Evolutionary conservation across 1,139 yeast species (phyloP), one percentile per base, ranked within the genome.

Genomic region (Saccharomycopsis phalli): DNA sequence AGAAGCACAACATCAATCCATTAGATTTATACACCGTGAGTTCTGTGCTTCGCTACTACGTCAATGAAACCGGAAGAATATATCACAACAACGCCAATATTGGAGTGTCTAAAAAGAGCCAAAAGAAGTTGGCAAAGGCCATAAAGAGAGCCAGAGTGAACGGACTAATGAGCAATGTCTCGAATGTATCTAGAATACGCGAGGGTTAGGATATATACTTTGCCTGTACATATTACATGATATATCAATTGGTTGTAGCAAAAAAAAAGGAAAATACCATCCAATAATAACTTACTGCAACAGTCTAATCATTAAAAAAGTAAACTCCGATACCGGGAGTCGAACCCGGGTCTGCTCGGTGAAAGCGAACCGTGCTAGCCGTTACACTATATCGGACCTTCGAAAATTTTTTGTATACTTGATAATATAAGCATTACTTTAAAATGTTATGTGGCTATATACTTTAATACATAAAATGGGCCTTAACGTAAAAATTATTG

Each of bases 281-380:
- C n/a, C n/a, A n/a, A n/a, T n/a, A n/a, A n/a, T n/a, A n/a, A n/a
- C n/a, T n/a, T n/a, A n/a, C n/a, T n/a, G n/a, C n/a, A n/a, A n/a
- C n/a, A n/a, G n/a, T n/a, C n/a, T n/a, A n/a, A n/a, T n/a, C n/a
- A n/a, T 7, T 7, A 22, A 22, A 22, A 22, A 22, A 28, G 6
- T 13, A 30, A 8, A 4, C 22, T 75, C 81, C 81, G 80, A 73
- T 74, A 69, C 81, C 76, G 81, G 81, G 81, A 74, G 76, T 75
- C 78, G 81, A 75, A 75, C 81, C 81, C 81, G 76, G 81, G 77
- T 71, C 68, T 74, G 80, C 80, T 71, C 81, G 78, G 81, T 74
- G 81, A 75, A 73, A 75, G 80, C 78, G 80, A 70, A 74, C 80
- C 78, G 81, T 76, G 81, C 76, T 76, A 75, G 76, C 82, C 81